Conservation (phyloP, 2,329 filamentous ascomycete species). For the Diaporthe vaccinii region DNA sequence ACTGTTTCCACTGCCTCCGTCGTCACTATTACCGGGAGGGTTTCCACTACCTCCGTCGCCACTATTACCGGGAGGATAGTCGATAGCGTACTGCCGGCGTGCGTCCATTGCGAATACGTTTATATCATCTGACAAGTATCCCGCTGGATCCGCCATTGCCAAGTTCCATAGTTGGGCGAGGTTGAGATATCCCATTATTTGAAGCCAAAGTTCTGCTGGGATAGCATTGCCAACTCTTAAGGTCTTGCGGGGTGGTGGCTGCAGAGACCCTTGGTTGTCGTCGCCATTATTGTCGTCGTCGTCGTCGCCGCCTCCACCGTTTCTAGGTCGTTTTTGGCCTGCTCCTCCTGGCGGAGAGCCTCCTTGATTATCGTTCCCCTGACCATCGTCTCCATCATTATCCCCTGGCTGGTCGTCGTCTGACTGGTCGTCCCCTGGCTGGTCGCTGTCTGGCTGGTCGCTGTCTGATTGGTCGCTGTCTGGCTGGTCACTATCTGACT, state of each 20-base stretch:
- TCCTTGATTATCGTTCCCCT: too few species aligned
- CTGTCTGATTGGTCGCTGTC: neutral
- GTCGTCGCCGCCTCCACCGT: neutral
- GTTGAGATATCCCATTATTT: neutral
- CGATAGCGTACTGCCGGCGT: neutral
- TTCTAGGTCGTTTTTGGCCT: neutral
- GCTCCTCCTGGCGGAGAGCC: neutral
- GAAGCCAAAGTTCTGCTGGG: neutral
- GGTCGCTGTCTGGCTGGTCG: too few species aligned
- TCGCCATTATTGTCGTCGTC: neutral
- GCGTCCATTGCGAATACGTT: neutral
- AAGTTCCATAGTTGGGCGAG: neutral
- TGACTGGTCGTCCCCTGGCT: too few species aligned
- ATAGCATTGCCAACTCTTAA: neutral
- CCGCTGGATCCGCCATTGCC: neutral
- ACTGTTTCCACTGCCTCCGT: too few species aligned
- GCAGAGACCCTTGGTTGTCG: neutral
- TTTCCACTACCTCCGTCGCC: too few species aligned
- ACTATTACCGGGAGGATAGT: neutral
- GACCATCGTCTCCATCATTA: neutral
- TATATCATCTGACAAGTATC: neutral
- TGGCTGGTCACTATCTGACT: neutral
- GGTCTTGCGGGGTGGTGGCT: neutral
- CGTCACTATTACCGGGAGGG: too few species aligned
- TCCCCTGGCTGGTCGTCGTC: neutral